These are phyloP conservation scores for Podila epigama DNA, from an alignment of 192 early-diverging fungal genomes.

Conservation along the genomic window DNA sequence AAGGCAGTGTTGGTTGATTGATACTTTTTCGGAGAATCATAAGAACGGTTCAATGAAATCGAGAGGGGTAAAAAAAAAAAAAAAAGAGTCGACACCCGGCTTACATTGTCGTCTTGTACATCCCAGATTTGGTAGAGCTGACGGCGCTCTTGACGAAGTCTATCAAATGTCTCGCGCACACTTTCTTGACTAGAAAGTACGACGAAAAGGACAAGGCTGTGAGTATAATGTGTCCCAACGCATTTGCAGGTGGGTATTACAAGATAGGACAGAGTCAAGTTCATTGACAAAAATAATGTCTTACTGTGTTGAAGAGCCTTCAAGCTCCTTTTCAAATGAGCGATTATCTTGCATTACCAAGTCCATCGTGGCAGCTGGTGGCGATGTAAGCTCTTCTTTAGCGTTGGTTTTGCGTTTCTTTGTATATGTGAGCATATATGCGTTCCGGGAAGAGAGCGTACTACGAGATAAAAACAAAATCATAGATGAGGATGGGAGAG, in stretches of 20 bases:
- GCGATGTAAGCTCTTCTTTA: background rate
- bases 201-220: background rate
- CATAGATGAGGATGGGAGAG: background rate
- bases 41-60: background rate
- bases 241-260: background rate
- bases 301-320: constrained; percentile 10
- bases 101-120: constrained; percentile 23
- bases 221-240: background rate
- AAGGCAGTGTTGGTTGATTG: background rate
- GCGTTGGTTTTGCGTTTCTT: background rate
- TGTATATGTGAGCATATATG: constrained; percentile 50
- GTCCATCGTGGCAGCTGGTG: constrained; percentile 4
- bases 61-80: background rate
- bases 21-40: background rate
- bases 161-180: constrained; percentile 5
- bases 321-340: background rate
- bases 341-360: constrained; percentile 15
- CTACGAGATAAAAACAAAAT: background rate
- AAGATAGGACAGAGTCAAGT: background rate
- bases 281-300: background rate
- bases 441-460: constrained; percentile 49
- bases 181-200: background rate
- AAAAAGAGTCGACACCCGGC: background rate
- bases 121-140: constrained; percentile 17
- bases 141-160: constrained; percentile 3